Evolutionary conservation across 148 eudicot species (phyloP).

Genomic region (Cornus kousa): DNA sequence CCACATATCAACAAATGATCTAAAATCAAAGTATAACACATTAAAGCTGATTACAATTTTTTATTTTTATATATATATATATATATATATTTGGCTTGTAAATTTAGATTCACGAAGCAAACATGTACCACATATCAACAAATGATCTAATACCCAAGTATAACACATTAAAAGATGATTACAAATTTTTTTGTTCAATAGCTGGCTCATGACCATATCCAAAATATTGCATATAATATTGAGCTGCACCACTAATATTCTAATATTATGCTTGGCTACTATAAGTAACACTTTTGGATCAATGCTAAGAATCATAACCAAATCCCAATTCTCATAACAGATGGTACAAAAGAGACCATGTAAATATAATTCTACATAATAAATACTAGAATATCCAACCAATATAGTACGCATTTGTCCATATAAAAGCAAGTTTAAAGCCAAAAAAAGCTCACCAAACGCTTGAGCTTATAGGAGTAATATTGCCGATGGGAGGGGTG

Average conservation of each 20-base stretch:
- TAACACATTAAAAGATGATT: no score
- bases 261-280: background rate
- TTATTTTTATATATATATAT: no score
- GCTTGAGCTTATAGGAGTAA: constrained; percentile 78
- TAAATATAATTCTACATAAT: background rate
- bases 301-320: background rate
- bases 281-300: background rate
- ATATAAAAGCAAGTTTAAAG: background rate
- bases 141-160: background rate
- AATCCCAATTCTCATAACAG: background rate
- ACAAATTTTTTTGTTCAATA: no score
- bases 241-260: background rate
- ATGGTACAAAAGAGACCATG: background rate
- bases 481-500: constrained; percentile 62
- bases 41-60: background rate
- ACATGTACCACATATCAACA: background rate
- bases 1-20: background rate
- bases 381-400: background rate
- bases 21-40: background rate
- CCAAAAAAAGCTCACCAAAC: constrained; percentile 51
- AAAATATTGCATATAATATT: background rate
- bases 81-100: background rate
- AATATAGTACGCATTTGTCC: background rate
- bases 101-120: background rate
- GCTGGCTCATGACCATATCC: background rate